Base-by-base conservation (phyloP, 129 eudicot genomes). In the Deinandra increscens region DNA sequence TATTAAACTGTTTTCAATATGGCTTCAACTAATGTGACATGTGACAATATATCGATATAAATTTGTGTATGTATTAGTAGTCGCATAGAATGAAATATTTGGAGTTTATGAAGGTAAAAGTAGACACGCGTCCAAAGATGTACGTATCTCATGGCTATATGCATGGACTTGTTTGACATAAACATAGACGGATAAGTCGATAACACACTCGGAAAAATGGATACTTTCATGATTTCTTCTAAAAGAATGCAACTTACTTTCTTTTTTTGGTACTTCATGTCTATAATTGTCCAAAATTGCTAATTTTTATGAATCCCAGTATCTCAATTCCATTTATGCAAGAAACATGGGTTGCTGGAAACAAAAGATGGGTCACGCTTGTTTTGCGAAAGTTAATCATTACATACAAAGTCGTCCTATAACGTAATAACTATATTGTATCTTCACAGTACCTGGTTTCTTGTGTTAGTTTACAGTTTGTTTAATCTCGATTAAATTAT, bases 271-370 rank as follows among this genome's bases (percentile, higher is more conserved):
- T 70, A 26, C 3, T 26, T 26, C 31, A 26, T 26, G 31, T 26
- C 31, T 26, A 26, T n/a, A 18, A 13, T 55, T 73, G 55, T 50
- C 38, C 26, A 50, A 13, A 36, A 72, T 17, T 61, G 50, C 66
- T 39, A 14, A 60, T 14, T 72, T 8, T 36, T 62, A 15, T 51
- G 48, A 37, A 15, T 49, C 50, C 23, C 8, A 34, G 26, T 61
- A 10, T 60, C 55, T 58, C 12, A 59, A 33, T 49, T 14, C 44
- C 38, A 12, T 23, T 34, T 43, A 12, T 38, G 51, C 33, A 23
- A 37, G 38, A 36, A 50, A 19, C 17, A 9, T 73, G 17, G 51
- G 17, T 73, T 64, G 66, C 64, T 49, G 20, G 34, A 19, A 38
- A 18, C 12, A 26, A 26, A 23, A 49, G 5, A 50, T 37, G 31